These are phyloP conservation scores for Ochetophila trinervis DNA, from an alignment of 306 rosid species.

Conservation along the genomic window DNA sequence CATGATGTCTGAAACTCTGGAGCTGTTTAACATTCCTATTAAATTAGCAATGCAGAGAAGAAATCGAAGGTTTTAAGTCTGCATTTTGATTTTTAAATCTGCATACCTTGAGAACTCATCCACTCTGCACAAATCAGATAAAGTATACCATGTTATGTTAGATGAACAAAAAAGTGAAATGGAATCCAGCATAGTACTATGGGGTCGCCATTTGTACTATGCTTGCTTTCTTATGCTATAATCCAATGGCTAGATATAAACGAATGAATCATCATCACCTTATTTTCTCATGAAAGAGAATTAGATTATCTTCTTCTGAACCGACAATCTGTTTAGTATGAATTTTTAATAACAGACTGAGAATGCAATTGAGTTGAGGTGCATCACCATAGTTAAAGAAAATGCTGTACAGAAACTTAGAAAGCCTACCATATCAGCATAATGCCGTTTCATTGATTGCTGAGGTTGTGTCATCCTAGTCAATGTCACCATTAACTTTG, in stretches of 20 bases:
- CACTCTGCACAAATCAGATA: conserved; percentile 52
- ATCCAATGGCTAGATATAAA: conserved; percentile 9
- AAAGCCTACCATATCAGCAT: conserved; percentile 78
- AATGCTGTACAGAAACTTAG: conserved; percentile 6
- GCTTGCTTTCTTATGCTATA: conserved; percentile 8
- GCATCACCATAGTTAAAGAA: conserved; percentile 7
- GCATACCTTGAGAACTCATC: conserved; percentile 86
- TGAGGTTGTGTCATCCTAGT: conserved; percentile 59
- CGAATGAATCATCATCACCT: conserved; percentile 49
- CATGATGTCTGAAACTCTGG: conserved; percentile 2
- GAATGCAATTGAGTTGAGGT: neutral
- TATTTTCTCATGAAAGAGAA: conserved; percentile 89
- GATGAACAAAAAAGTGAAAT: conserved; percentile 16
- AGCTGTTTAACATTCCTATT: neutral
- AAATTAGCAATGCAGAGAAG: conserved; percentile 6
- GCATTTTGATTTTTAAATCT: conserved; percentile 25
- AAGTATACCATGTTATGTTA: conserved; percentile 24
- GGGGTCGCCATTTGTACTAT: conserved; percentile 10
- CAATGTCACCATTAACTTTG: conserved; percentile 70
- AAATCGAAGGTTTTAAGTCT: conserved; percentile 13
- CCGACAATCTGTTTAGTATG: conserved; percentile 66
- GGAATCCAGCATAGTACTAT: conserved; percentile 20
- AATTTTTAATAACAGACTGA: neutral
- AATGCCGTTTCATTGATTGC: conserved; percentile 68
- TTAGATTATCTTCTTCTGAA: conserved; percentile 68